phyloP scores from a whole-genome alignment of 345 rosid species.

The Pelargonium nanum region DNA sequence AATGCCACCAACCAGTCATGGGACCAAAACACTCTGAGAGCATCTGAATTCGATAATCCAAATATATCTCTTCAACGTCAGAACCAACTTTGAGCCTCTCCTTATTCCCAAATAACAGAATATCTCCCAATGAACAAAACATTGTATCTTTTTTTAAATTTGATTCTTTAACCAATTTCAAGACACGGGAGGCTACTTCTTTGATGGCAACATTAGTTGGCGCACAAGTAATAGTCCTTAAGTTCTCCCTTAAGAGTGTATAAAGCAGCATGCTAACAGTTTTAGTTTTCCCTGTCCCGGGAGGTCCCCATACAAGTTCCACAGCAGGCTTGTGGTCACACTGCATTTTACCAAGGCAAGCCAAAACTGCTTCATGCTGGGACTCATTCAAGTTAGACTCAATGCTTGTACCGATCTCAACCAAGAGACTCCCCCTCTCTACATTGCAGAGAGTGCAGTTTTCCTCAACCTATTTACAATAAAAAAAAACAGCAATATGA shows the following conservation, averaged over 20 bases:
- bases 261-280: conserved; percentile 22
- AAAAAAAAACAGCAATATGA: neutral
- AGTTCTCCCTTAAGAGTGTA: conserved; percentile 22
- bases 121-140: conserved; percentile 17
- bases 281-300: conserved; percentile 54
- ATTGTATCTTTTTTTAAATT: neutral
- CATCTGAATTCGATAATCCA: conserved; percentile 31
- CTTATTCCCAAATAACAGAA: conserved; percentile 34
- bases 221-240: conserved; percentile 31
- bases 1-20: conserved; percentile 18
- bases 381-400: conserved; percentile 18
- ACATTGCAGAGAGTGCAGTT: conserved; percentile 13
- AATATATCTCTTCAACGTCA: conserved; percentile 23
- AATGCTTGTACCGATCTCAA: neutral
- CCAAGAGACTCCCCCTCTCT: neutral
- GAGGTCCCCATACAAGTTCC: conserved; percentile 46
- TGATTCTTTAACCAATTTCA: conserved; percentile 25
- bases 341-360: conserved; percentile 15
- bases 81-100: conserved; percentile 23
- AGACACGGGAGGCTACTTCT: conserved; percentile 34
- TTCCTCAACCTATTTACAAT: conserved; percentile 19
- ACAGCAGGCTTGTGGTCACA: conserved; percentile 23
- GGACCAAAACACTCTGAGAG: conserved; percentile 20
- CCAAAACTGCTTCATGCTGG: conserved; percentile 19
- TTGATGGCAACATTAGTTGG: conserved; percentile 43